These are phyloP conservation scores for Verticillium nubilum DNA, from an alignment of 2,329 filamentous ascomycete species.

Conservation along the genomic window DNA sequence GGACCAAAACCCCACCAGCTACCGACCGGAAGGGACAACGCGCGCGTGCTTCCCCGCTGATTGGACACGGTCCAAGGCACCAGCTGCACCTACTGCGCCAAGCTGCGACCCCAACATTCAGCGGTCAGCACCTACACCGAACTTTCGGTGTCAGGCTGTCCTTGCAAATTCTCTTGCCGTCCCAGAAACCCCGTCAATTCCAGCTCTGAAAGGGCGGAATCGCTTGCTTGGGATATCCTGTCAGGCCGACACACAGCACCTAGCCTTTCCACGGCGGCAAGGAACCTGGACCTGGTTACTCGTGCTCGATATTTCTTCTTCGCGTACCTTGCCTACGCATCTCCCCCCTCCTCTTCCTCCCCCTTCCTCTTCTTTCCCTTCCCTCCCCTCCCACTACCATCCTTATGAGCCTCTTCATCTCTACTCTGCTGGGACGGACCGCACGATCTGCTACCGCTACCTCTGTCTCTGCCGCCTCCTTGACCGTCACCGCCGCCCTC, in stretches of 20 bases:
- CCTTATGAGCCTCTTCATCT: background rate
- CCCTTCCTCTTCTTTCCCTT: background rate
- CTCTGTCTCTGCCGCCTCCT: background rate
- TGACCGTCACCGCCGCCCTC: background rate
- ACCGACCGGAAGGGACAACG: background rate
- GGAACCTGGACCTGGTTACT: background rate
- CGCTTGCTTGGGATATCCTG: constrained; percentile 7
- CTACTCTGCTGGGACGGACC: background rate
- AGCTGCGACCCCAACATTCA: background rate
- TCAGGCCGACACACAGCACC: constrained; percentile 13
- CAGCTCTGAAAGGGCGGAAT: background rate
- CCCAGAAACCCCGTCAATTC: background rate
- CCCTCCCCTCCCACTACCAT: background rate
- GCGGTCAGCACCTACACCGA: constrained; percentile 1
- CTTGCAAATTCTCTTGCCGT: background rate
- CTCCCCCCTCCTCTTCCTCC: constrained; percentile 1
- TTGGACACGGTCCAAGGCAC: constrained; percentile 1
- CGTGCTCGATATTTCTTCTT: background rate
- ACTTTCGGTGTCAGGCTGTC: background rate
- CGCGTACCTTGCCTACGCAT: constrained; percentile 7
- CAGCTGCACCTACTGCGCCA: constrained; percentile 1
- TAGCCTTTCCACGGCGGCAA: constrained; percentile 2
- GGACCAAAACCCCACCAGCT: background rate
- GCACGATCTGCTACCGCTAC: background rate
- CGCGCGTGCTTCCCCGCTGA: background rate